phyloP scores from a whole-genome alignment of 805 yeast species.

The Danielozyma ontarioensis region DNA sequence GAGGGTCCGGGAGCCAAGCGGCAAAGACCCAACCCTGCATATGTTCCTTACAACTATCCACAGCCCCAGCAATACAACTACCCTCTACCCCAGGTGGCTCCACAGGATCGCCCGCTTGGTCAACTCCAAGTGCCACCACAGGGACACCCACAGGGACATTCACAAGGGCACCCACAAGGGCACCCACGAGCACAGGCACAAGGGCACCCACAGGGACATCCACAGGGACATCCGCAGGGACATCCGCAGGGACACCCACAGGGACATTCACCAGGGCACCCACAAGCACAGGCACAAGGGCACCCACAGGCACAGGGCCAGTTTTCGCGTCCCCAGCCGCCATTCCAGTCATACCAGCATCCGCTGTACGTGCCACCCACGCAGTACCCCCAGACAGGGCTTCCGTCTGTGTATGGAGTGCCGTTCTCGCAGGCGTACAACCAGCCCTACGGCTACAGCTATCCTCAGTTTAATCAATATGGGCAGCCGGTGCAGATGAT shows the following conservation, averaged over 20 bases:
- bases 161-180: neutral
- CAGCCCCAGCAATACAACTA: neutral
- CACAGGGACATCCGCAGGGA: neutral
- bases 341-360: too few relatives aligned
- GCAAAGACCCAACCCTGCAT: neutral
- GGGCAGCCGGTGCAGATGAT: too few relatives aligned
- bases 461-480: too few relatives aligned
- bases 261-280: too few relatives aligned
- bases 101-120: too few relatives aligned
- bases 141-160: neutral
- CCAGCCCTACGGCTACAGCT: too few relatives aligned
- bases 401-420: neutral
- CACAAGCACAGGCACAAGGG: too few relatives aligned
- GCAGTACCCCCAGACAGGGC: too few relatives aligned
- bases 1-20: too few relatives aligned
- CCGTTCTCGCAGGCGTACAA: neutral
- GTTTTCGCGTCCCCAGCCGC: too few relatives aligned
- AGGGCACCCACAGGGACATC: neutral
- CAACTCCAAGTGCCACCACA: neutral
- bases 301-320: too few relatives aligned
- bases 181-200: neutral
- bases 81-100: neutral
- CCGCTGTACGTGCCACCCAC: too few relatives aligned
- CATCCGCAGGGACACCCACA: neutral
- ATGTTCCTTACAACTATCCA: neutral